phyloP scores from a whole-genome alignment of 257 asterid species.

The Orobanche coerulescens region DNA sequence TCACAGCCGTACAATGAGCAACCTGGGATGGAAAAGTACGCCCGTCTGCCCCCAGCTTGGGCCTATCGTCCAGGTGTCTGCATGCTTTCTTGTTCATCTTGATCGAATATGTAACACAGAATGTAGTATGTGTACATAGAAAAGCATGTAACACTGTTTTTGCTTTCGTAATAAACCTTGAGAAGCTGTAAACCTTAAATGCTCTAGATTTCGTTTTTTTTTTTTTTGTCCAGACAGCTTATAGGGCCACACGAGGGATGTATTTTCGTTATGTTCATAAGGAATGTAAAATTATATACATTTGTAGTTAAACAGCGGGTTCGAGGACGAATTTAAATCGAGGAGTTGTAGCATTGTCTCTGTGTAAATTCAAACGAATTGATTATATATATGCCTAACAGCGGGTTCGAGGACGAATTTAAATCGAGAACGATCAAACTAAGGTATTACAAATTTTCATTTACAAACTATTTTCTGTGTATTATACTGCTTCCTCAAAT shows the following conservation, averaged over 20 bases:
- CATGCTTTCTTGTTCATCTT: slow-evolving; percentile 97
- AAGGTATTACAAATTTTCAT: too few species aligned
- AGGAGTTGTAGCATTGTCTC: too few species aligned
- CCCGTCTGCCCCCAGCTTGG: slow-evolving; percentile 97
- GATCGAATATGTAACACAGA: slow-evolving; percentile 5
- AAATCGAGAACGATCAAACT: too few species aligned
- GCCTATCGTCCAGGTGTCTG: slow-evolving; percentile 96
- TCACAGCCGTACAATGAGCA: slow-evolving; percentile 76
- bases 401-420: too few species aligned
- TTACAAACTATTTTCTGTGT: too few species aligned
- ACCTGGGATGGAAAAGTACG: slow-evolving; percentile 94
- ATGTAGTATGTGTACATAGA: slow-evolving; percentile 38
- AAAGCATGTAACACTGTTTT: slow-evolving; percentile 24
- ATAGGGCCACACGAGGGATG: neutral
- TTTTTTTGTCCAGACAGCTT: neutral
- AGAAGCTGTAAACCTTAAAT: neutral
- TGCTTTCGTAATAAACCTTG: neutral
- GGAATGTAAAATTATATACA: too few species aligned
- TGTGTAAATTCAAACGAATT: too few species aligned
- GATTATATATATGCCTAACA: too few species aligned
- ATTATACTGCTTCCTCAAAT: too few species aligned
- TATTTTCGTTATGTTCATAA: neutral
- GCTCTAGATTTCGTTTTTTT: neutral
- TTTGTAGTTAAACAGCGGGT: too few species aligned
- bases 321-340: too few species aligned